Base-by-base conservation (phyloP, 164 flowering plant genomes). In the Nelumbo lutea region DNA sequence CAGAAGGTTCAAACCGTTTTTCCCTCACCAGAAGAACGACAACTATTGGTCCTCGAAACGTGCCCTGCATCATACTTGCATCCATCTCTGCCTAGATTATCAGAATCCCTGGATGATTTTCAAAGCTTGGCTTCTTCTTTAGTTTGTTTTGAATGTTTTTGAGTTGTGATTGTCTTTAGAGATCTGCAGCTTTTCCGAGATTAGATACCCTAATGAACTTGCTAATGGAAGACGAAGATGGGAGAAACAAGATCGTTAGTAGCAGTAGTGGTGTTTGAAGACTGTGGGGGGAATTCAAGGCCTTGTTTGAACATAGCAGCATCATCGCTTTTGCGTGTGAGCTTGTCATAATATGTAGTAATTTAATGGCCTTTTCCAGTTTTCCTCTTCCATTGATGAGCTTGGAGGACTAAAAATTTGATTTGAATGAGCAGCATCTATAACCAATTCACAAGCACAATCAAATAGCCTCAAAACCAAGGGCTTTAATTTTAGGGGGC, bases 241-340 rank as follows among this genome's bases (percentile, higher is more conserved):
- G 65, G 9, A 83, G 51, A 6, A 1, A 87, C 85, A 42, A 63
- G 72, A 2, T 59, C n/a, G 67, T 67, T 43, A 46, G 13, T 39
- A 66, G 65, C 50, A 3, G 13, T 1, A 9, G 6, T 40, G 38
- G 75, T 3, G 56, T 76, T 41, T 53, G 88, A 71, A 51, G 70
- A 66, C 39, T 27, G 56, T 8, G 82, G 62, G 57, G 88, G 73
- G 81, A 89, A 94, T n/a, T 97, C 97, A 39, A 94, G 87, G 44
- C 98, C 98, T 73, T 89, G 97, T 70, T 94, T 94, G 83, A 89
- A 94, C n/a, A 85, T 72, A 15, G 98, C 97, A 53, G 97, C 97
- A 51, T 89, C 97, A 72, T 77, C 86, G 59, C 98, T 97, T 72
- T 82, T 88, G 11, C 96, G 93, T 1, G 92, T 87, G 40, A 94